These are phyloP conservation scores for Paraphaeosphaeria sporulosa DNA, from an alignment of 2,329 filamentous ascomycete genomes.

Conservation along the genomic window DNA sequence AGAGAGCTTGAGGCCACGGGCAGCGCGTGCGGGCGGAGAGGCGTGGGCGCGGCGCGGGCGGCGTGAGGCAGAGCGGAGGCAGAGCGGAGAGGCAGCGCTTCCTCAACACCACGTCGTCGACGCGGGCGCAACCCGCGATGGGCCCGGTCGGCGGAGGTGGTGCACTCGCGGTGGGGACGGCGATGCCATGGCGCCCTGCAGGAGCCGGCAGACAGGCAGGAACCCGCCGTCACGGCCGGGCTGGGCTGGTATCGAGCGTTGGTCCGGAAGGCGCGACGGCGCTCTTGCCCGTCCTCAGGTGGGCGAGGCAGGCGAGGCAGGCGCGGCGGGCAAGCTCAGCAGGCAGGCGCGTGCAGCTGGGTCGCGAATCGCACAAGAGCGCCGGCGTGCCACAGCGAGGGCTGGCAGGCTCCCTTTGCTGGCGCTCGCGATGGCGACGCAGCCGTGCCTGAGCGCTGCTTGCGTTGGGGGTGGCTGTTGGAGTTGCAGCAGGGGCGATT, in stretches of 20 bases:
- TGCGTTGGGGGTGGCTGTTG: conserved; percentile 31
- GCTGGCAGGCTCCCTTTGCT: conserved; percentile 5
- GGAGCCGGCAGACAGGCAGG: conserved; percentile 8
- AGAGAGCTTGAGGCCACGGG: neutral
- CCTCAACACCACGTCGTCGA: neutral
- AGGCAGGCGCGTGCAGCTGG: conserved; percentile 6
- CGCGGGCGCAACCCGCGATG: too few relatives aligned
- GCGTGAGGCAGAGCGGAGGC: conserved; percentile 1
- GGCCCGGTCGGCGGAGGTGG: too few relatives aligned
- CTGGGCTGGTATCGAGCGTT: conserved; percentile 16
- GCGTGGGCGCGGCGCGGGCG: neutral
- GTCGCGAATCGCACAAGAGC: conserved; percentile 4
- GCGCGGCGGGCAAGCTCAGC: conserved; percentile 3
- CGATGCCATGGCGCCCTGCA: too few relatives aligned
- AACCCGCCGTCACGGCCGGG: conserved; percentile 11
- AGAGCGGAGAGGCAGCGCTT: neutral
- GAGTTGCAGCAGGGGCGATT: conserved; percentile 37
- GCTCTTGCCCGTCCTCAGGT: conserved; percentile 8
- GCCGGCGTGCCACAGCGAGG: conserved; percentile 13
- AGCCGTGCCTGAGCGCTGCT: conserved; percentile 30
- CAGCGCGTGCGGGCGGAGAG: neutral
- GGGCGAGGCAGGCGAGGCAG: conserved; percentile 20
- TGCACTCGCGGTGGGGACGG: neutral
- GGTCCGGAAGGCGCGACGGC: conserved; percentile 14
- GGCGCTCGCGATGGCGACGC: neutral